Percentiles rank a stretch among this genome's conserved stretches.
Evolutionary conservation across 2,329 filamentous ascomycete species (phyloP).

Genomic region (Chalaropsis ovoidea): DNA sequence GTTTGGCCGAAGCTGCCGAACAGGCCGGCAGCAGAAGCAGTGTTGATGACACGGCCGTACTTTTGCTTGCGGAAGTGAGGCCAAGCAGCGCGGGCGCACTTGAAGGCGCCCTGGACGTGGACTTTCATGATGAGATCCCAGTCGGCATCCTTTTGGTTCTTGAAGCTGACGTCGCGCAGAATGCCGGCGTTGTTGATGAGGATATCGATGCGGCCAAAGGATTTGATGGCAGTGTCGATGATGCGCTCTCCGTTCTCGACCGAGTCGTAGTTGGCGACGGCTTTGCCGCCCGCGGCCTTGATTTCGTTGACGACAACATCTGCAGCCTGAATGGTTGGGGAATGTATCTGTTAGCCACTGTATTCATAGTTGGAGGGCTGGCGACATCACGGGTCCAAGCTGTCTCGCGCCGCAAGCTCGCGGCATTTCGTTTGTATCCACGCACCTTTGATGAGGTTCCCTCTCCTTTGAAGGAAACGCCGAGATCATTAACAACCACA

Average conservation of each 20-base stretch:
- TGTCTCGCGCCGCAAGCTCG: no score
- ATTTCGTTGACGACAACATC: slow-evolving; percentile 77
- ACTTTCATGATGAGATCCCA: slow-evolving; percentile 94
- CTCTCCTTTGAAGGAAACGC: slow-evolving; percentile 86
- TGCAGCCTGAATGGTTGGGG: slow-evolving; percentile 50
- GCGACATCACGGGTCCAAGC: background rate
- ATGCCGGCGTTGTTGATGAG: slow-evolving; percentile 98
- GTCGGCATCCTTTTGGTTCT: slow-evolving; percentile 95
- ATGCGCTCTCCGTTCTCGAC: slow-evolving; percentile 91
- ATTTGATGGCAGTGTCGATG: slow-evolving; percentile 75
- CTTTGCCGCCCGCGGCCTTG: slow-evolving; percentile 81
- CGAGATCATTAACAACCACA: slow-evolving; percentile 94
- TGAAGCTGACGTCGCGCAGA: slow-evolving; percentile 88
- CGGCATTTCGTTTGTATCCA: background rate
- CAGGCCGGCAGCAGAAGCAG: slow-evolving; percentile 85
- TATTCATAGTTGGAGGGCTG: background rate
- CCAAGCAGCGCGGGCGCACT: slow-evolving; percentile 90
- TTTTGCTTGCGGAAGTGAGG: slow-evolving; percentile 98
- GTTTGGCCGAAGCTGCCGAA: slow-evolving; percentile 93
- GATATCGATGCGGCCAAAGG: slow-evolving; percentile 79
- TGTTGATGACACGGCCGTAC: slow-evolving; percentile 94
- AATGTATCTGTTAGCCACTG: slow-evolving; percentile 1
- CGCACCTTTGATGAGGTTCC: slow-evolving; percentile 74
- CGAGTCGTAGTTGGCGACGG: slow-evolving; percentile 93
- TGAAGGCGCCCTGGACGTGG: slow-evolving; percentile 88